These are phyloP conservation scores for Bruguiera parviflora DNA, from an alignment of 345 rosid genomes.

Conservation along the genomic window DNA sequence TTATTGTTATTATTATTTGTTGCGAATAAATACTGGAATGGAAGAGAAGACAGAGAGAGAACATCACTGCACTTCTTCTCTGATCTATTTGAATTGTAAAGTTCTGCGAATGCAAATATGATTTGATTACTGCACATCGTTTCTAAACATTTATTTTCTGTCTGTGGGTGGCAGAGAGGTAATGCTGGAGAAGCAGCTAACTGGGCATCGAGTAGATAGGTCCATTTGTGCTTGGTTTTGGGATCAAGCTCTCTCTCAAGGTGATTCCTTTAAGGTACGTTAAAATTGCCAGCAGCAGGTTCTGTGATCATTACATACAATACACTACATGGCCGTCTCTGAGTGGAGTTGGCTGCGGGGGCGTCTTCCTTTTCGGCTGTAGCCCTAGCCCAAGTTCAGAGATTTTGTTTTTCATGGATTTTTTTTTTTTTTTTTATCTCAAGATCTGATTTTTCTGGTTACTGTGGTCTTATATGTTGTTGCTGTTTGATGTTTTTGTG, in stretches of 20 bases:
- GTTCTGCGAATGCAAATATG: too few relatives aligned
- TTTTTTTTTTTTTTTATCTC: neutral
- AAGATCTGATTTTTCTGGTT: neutral
- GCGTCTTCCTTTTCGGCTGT: neutral
- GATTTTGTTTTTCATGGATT: neutral
- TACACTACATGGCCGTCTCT: too few relatives aligned
- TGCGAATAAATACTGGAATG: neutral
- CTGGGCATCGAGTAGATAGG: slow-evolving; percentile 91
- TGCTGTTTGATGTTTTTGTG: neutral
- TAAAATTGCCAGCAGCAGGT: neutral
- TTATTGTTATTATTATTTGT: too few relatives aligned
- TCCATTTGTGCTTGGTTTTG: slow-evolving; percentile 95
- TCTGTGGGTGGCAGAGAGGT: slow-evolving; percentile 56
- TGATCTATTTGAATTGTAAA: slow-evolving; percentile 1
- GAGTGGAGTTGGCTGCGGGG: too few relatives aligned
- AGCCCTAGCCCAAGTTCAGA: neutral
- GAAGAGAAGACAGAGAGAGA: neutral
- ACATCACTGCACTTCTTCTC: neutral
- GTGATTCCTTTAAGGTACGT: slow-evolving; percentile 66
- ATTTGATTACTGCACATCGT: too few relatives aligned
- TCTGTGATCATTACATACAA: too few relatives aligned
- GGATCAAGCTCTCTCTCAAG: slow-evolving; percentile 72
- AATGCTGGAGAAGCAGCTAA: slow-evolving; percentile 94
- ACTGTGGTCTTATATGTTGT: slow-evolving; percentile 11
- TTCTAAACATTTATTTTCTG: too few relatives aligned